Percentiles rank a stretch among this genome's conserved stretches.
These are phyloP conservation scores for Meyerozyma sp. DNA, from an alignment of 1,139 yeast species.

Conservation along the genomic window DNA sequence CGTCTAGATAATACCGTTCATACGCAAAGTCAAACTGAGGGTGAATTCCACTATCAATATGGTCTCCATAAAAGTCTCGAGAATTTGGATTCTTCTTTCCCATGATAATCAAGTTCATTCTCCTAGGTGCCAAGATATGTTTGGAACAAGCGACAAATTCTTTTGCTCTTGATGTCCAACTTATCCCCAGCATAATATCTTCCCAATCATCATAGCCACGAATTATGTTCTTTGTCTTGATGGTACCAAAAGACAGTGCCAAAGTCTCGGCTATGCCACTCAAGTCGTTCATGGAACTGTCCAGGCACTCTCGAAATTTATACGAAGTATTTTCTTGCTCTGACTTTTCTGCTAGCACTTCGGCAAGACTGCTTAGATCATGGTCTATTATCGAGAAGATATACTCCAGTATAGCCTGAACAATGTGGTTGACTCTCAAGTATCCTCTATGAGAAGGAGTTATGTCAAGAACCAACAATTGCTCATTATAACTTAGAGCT, in stretches of 20 bases:
- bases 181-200: conserved; percentile 12
- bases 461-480: conserved; percentile 40
- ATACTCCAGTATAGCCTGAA: conserved; percentile 21
- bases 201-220: conserved; percentile 30
- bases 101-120: conserved; percentile 8
- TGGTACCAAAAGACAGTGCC: conserved; percentile 21
- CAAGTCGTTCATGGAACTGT: conserved; percentile 42
- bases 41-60: conserved; percentile 3
- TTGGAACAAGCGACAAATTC: conserved; percentile 25
- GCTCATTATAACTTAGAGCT: conserved; percentile 24
- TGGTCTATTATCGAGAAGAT: conserved; percentile 11
- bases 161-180: conserved; percentile 21
- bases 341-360: conserved; percentile 37
- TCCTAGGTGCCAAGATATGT: conserved; percentile 6
- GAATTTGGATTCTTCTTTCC: conserved; percentile 5
- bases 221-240: conserved; percentile 32
- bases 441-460: conserved; percentile 37
- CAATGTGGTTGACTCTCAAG: conserved; percentile 19
- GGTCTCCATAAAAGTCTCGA: neutral
- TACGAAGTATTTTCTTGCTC: conserved; percentile 41
- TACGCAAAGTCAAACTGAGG: conserved; percentile 16
- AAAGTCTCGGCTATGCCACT: conserved; percentile 30
- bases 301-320: conserved; percentile 26
- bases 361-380: conserved; percentile 4
- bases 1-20: conserved; percentile 7